phyloP scores from a whole-genome alignment of 441 rosid genomes.

The Pelargonium australe region DNA sequence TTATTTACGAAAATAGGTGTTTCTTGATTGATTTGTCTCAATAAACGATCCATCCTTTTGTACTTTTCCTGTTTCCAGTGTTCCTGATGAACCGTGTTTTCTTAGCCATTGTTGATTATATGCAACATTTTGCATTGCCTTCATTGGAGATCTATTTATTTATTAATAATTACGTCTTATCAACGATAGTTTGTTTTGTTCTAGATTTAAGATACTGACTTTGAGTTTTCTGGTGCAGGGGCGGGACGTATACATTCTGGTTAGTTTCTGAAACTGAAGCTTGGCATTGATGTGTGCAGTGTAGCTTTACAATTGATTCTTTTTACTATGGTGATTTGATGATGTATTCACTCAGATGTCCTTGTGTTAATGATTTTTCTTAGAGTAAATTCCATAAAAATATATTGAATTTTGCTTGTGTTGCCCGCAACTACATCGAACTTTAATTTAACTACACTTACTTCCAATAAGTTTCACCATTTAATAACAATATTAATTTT shows the following conservation, averaged over 20 bases:
- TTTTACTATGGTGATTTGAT: not conserved
- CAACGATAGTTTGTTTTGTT: not conserved
- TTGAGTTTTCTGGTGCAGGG: conserved; percentile 62
- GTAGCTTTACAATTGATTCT: conserved; percentile 1
- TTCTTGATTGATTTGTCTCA: not conserved
- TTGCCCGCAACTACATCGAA: too few relatives aligned
- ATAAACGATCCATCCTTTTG: not conserved
- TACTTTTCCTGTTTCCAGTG: not conserved
- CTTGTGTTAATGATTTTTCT: not conserved
- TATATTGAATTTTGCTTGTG: too few relatives aligned
- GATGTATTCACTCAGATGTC: not conserved
- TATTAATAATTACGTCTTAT: too few relatives aligned
- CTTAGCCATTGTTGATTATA: not conserved
- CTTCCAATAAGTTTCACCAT: too few relatives aligned
- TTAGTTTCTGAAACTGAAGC: conserved; percentile 39
- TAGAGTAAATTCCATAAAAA: too few relatives aligned
- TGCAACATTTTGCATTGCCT: conserved; percentile 5
- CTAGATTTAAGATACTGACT: conserved; percentile 19
- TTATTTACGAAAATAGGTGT: not conserved
- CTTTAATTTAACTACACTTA: too few relatives aligned
- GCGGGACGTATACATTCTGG: conserved; percentile 93
- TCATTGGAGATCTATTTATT: not conserved
- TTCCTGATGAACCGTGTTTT: not conserved
- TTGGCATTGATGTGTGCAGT: conserved; percentile 18
- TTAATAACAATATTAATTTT: too few relatives aligned